A percentile compares a stretch with the other conserved stretches of the same genome.
Evolutionary conservation across 495 filamentous ascomycete genomes (phyloP).

Genomic region (Aspergillus bridgeri): DNA sequence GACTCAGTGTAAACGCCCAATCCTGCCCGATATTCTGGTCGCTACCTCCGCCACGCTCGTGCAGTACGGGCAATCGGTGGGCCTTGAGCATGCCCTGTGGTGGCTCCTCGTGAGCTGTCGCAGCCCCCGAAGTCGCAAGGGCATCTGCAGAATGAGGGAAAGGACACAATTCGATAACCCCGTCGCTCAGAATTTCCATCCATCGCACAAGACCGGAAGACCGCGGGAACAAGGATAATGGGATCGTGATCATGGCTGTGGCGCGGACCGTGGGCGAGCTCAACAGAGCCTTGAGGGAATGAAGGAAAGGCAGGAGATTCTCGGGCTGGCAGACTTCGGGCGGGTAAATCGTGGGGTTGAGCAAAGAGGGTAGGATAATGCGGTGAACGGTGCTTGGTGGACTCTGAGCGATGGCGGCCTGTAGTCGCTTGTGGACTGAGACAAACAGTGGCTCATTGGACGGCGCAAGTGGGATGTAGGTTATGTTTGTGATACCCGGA

Average conservation of each 20-base stretch:
- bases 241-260: slow-evolving; percentile 73
- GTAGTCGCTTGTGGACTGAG: slow-evolving; percentile 59
- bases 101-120: slow-evolving; percentile 60
- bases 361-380: slow-evolving; percentile 74
- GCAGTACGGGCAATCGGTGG: slow-evolving; percentile 76
- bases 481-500: slow-evolving; percentile 52
- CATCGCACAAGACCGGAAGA: slow-evolving; percentile 75
- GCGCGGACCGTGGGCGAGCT: slow-evolving; percentile 61
- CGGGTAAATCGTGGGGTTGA: slow-evolving; percentile 80
- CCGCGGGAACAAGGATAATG: slow-evolving; percentile 77
- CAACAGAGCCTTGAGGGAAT: slow-evolving; percentile 71
- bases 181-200: slow-evolving; percentile 82
- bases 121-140: slow-evolving; percentile 50
- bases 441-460: slow-evolving; percentile 59
- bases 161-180: slow-evolving; percentile 83
- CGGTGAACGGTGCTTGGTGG: slow-evolving; percentile 68
- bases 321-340: slow-evolving; percentile 61
- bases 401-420: slow-evolving; percentile 53
- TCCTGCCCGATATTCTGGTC: slow-evolving; percentile 71
- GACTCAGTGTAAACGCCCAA: slow-evolving; percentile 83
- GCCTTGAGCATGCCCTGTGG: slow-evolving; percentile 83
- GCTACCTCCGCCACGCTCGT: slow-evolving; percentile 81
- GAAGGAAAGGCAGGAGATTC: slow-evolving; percentile 78
- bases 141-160: slow-evolving; percentile 67
- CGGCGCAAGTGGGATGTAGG: slow-evolving; percentile 52